Base-by-base conservation (phyloP, 257 asterid genomes). In the Fraxinus pennsylvanica region DNA sequence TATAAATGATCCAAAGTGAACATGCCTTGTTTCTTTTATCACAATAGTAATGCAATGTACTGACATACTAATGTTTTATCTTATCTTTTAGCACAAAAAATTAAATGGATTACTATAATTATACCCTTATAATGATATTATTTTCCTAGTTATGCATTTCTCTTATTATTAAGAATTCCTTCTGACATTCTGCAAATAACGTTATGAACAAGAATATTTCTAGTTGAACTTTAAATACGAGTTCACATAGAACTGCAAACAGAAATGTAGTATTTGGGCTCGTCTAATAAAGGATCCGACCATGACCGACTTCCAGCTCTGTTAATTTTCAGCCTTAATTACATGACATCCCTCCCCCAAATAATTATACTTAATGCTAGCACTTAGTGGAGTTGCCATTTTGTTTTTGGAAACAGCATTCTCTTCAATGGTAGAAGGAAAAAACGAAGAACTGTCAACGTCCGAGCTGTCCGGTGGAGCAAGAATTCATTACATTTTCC, bases 401-500 rank as follows among this genome's bases (percentile, higher is more conserved):
- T 83, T 45, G n/a, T 75, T 32, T 35, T 32, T 76, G 78, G 14
- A 68, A 75, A 71, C 91, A 89, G 92, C 90, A 17, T 87, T 85
- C 78, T 89, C 90, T 76, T 82, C 86, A 17, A 84, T 89, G 93
- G 80, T 89, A 38, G 93, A 89, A 75, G 93, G 93, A 14, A 89
- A 84, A 78, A 87, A 86, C 80, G 91, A 86, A 79, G 91, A 89
- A 75, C 73, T 89, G 86, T 89, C 93, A 72, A 89, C 93, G n/a
- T 52, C 81, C 66, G 91, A 89, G 84, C 80, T 89, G 75, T 85
- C 91, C 74, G 93, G 93, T 65, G 93, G 93, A 70, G 91, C 93
- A 82, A 85, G 93, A 77, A 89, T 89, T 45, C 90, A 87, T 83
- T 89, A 87, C 81, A 89, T 87, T 65, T 87, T 89, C 68, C 93